Evolutionary conservation across 2,329 filamentous ascomycete genomes (phyloP).

Genomic region (Cytospora schulzeri): DNA sequence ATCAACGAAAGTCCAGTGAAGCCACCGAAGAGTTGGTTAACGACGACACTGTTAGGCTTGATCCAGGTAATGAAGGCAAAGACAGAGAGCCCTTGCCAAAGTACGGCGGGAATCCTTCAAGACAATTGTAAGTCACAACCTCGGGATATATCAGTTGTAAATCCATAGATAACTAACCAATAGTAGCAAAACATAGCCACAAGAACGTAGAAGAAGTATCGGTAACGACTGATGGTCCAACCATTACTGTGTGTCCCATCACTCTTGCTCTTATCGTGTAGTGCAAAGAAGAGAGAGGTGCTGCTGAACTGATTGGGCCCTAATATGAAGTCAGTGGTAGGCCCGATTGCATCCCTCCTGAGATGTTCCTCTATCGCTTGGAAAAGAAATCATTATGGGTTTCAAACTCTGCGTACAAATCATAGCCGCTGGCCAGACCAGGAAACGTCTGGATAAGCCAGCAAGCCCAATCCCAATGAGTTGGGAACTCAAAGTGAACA

Average conservation of each 20-base stretch:
- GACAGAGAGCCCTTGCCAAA: conserved; percentile 44
- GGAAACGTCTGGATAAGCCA: conserved; percentile 50
- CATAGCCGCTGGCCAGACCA: conserved; percentile 53
- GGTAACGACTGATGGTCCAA: conserved; percentile 49
- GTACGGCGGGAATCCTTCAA: conserved; percentile 19
- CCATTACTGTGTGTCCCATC: conserved; percentile 45
- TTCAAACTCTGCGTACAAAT: conserved; percentile 39
- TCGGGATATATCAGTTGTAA: not conserved
- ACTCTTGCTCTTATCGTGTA: conserved; percentile 45
- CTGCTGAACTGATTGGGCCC: conserved; percentile 45
- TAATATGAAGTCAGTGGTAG: not conserved
- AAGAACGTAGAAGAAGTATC: conserved; percentile 48
- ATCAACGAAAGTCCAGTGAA: conserved; percentile 44
- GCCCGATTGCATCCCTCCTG: not conserved
- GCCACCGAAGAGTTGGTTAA: conserved; percentile 55
- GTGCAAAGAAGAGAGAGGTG: conserved; percentile 49
- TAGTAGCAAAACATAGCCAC: conserved; percentile 52
- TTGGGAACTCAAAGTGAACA: conserved; percentile 53
- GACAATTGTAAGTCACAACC: not conserved
- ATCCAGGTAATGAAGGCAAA: conserved; percentile 53
- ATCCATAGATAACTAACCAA: not conserved
- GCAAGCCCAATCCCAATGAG: conserved; percentile 57
- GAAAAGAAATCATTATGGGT: no score
- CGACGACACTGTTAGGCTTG: conserved; percentile 46
- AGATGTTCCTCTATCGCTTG: not conserved